Conservation (phyloP, 140 eudicot species). For the Stevia rebaudiana region DNA sequence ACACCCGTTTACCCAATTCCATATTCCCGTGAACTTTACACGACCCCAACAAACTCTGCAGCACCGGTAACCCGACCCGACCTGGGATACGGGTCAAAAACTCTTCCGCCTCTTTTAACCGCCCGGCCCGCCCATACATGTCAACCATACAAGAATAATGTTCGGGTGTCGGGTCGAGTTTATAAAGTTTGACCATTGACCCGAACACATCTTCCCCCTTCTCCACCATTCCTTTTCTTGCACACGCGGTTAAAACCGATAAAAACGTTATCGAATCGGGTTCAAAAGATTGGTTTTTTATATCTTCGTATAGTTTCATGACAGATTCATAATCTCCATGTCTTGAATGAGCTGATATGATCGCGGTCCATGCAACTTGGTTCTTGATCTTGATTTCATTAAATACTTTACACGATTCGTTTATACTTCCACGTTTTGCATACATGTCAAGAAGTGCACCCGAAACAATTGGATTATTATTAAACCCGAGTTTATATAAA, state of each 20-base stretch:
- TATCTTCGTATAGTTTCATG: conserved; percentile 49
- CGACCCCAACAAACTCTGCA: conserved; percentile 84
- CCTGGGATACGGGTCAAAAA: conserved; percentile 55
- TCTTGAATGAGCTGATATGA: conserved; percentile 82
- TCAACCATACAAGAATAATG: conserved; percentile 87
- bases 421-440: conserved; percentile 77
- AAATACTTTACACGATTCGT: conserved; percentile 55
- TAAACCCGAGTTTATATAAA: conserved; percentile 59
- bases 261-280: conserved; percentile 85
- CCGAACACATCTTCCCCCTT: conserved; percentile 59
- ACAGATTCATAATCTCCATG: conserved; percentile 83
- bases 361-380: conserved; percentile 89
- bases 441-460: conserved; percentile 97
- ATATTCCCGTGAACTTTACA: conserved; percentile 73
- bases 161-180: conserved; percentile 62
- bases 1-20: conserved; percentile 60
- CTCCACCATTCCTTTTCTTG: conserved; percentile 81
- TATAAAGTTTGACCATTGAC: conserved; percentile 45
- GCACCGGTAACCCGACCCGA: conserved; percentile 56
- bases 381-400: conserved; percentile 41
- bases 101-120: conserved; percentile 72
- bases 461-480: conserved; percentile 48
- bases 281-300: conserved; percentile 40
- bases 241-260: conserved; percentile 76
- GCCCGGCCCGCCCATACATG: conserved; percentile 89